These are phyloP conservation scores for Beauveria asiatica DNA, from an alignment of 2,329 filamentous ascomycete species.

Conservation along the genomic window DNA sequence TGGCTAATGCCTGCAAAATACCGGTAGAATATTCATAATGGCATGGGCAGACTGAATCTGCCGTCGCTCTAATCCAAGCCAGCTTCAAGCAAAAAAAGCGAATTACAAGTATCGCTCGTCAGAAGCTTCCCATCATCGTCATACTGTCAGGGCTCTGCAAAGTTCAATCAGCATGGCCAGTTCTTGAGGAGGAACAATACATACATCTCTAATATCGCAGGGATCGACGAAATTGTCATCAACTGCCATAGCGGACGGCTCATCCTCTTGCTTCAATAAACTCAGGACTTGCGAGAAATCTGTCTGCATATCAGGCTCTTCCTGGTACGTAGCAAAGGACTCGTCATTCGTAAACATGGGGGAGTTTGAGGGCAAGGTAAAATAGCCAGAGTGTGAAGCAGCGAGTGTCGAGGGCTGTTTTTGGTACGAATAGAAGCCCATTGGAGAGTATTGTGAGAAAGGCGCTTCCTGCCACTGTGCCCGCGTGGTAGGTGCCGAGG, in stretches of 20 bases:
- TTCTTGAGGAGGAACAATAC: not conserved
- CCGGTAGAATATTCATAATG: not conserved
- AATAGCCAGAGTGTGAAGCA: not conserved
- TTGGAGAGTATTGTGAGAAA: not conserved
- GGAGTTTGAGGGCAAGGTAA: not conserved
- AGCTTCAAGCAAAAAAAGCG: not conserved
- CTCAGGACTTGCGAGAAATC: not conserved
- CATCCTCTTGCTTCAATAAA: not conserved
- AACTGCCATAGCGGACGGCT: not conserved
- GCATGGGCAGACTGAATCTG: too few species aligned
- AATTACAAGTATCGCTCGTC: not conserved
- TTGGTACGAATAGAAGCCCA: not conserved
- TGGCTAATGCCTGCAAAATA: not conserved
- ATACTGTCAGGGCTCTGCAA: not conserved
- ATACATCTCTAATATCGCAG: not conserved
- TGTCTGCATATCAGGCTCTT: not conserved
- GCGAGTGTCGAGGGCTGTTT: not conserved
- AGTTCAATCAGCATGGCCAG: not conserved
- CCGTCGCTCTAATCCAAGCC: not conserved
- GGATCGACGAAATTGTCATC: not conserved
- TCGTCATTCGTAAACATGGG: slow-evolving; percentile 2
- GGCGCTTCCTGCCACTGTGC: not conserved
- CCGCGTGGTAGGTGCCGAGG: not conserved
- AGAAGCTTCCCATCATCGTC: not conserved
- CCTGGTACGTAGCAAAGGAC: not conserved